Evolutionary conservation across 1,139 yeast genomes (phyloP).

Genomic region (Pichia sp.): DNA sequence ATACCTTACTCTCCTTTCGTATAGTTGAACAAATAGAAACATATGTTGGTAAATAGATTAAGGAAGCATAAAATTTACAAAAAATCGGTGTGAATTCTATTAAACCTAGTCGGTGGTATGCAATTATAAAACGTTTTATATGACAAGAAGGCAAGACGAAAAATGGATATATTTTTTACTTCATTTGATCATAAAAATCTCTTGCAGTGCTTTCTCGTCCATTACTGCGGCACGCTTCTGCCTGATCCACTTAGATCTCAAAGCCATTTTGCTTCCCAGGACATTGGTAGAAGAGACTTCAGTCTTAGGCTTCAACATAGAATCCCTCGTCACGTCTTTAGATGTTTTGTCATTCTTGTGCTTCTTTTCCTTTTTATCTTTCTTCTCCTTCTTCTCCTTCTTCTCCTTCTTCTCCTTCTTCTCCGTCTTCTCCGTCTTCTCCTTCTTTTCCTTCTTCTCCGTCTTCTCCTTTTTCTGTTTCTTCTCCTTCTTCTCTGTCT

Average conservation of each 20-base stretch:
- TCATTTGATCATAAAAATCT: conserved; percentile 79
- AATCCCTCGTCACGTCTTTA: conserved; percentile 35
- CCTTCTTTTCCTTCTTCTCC: conserved; percentile 32
- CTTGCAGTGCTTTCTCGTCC: conserved; percentile 85
- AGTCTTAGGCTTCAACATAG: conserved; percentile 38
- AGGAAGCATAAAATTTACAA: no score
- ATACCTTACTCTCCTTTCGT: background rate
- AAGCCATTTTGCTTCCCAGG: conserved; percentile 64
- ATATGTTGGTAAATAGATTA: no score
- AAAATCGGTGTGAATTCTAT: no score
- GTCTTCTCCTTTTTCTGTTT: conserved; percentile 21
- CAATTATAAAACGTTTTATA: background rate
- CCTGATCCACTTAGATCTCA: conserved; percentile 79
- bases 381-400: conserved; percentile 26
- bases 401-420: conserved; percentile 28
- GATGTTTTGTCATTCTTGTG: conserved; percentile 27
- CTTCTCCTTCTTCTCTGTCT: conserved; percentile 34
- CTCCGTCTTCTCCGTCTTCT: conserved; percentile 31
- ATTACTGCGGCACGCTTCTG: conserved; percentile 88
- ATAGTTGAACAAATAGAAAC: background rate
- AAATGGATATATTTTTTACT: no score
- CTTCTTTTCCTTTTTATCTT: conserved; percentile 28
- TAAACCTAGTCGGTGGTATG: background rate
- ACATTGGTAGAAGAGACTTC: conserved; percentile 34
- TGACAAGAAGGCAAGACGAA: no score